Percentiles rank a stretch among this genome's conserved stretches.
These are phyloP conservation scores for Colletotrichum sp. DNA, from an alignment of 2,329 filamentous ascomycete species.

Conservation along the genomic window DNA sequence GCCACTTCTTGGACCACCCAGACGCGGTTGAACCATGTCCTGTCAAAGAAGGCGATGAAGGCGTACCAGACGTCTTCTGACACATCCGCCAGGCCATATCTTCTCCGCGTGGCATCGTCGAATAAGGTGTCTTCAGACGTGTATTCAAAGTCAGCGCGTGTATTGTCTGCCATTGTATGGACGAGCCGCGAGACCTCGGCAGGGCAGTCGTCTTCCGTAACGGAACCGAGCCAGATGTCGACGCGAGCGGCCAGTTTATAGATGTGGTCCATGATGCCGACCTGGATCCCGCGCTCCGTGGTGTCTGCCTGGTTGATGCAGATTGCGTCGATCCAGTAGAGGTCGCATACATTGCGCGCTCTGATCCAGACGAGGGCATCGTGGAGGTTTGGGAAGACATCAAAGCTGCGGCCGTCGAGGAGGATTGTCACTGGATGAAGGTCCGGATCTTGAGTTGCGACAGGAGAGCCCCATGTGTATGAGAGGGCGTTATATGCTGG, in stretches of 20 bases:
- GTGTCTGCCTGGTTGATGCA: slow-evolving; percentile 21
- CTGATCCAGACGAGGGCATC: slow-evolving; percentile 5
- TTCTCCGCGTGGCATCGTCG: background rate
- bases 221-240: slow-evolving; percentile 21
- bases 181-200: background rate
- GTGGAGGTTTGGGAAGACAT: background rate
- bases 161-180: background rate
- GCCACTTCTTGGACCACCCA: slow-evolving; percentile 24
- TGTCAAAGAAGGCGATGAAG: slow-evolving; percentile 16
- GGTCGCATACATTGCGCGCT: background rate
- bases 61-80: slow-evolving; percentile 5
- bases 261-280: slow-evolving; percentile 23
- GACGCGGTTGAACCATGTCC: slow-evolving; percentile 20
- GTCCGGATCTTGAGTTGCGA: background rate
- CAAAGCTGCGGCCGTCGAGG: background rate
- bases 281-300: slow-evolving; percentile 8
- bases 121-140: background rate
- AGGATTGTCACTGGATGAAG: background rate
- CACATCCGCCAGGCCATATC: background rate
- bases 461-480: slow-evolving; percentile 6
- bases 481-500: slow-evolving; percentile 8
- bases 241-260: slow-evolving; percentile 20
- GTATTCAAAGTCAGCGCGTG: background rate
- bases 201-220: background rate
- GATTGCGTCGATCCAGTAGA: slow-evolving; percentile 23